phyloP scores from a whole-genome alignment of 2,329 filamentous ascomycete genomes.

The Aspergillus hortae region DNA sequence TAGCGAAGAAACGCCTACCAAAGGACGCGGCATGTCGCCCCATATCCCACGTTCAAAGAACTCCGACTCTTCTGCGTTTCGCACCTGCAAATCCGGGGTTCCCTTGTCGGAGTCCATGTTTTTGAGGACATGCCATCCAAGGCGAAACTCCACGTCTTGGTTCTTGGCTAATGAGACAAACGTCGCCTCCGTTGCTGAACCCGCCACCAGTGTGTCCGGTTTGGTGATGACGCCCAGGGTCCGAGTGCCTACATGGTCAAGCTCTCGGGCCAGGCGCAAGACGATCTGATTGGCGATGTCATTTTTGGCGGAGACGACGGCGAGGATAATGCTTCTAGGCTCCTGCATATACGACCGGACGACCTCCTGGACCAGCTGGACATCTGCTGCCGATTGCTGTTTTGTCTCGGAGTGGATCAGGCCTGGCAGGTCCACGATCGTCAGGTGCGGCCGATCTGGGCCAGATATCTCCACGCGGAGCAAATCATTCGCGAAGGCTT shows the following conservation, averaged over 20 bases:
- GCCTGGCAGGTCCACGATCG: conserved; percentile 60
- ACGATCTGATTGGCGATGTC: conserved; percentile 43
- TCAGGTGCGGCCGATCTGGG: conserved; percentile 57
- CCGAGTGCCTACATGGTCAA: conserved; percentile 27
- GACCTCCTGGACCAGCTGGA: conserved; percentile 52
- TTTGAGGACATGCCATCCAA: conserved; percentile 50
- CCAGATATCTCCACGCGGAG: conserved; percentile 58
- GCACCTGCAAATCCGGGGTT: too few relatives aligned
- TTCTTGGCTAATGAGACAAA: conserved; percentile 43
- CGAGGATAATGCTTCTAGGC: conserved; percentile 44
- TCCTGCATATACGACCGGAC: conserved; percentile 40
- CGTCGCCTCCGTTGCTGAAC: conserved; percentile 33
- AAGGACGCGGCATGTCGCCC: too few relatives aligned
- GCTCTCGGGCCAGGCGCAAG: conserved; percentile 31
- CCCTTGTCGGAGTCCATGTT: too few relatives aligned
- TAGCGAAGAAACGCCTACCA: too few relatives aligned
- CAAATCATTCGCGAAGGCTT: conserved; percentile 44
- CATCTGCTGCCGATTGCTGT: too few relatives aligned
- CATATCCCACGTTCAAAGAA: too few relatives aligned
- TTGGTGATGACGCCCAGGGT: conserved; percentile 50
- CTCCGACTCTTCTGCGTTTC: too few relatives aligned
- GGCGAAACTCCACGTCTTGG: conserved; percentile 40
- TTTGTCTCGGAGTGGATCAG: conserved; percentile 57
- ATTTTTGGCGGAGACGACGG: conserved; percentile 44
- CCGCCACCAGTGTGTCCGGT: conserved; percentile 36